Evolutionary conservation across 164 flowering plant genomes (phyloP), one percentile per base, ranked within the genome.

Genomic region (Warburgia ugandensis): DNA sequence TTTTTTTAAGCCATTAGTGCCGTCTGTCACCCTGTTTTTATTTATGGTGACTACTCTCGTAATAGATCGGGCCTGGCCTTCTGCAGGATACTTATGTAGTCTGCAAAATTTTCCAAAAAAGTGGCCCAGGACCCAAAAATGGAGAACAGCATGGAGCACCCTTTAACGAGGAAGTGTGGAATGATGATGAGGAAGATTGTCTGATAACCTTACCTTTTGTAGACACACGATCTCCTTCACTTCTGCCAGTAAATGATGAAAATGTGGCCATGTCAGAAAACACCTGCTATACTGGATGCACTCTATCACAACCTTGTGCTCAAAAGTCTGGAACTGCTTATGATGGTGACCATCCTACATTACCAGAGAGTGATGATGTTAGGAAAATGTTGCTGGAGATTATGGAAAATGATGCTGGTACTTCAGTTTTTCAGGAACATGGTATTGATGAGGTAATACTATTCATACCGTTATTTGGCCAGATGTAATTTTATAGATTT

Each of bases 141-240:
- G 82, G 79, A 16, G 74, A 77, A 17, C 77, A 73, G 6, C 77
- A 73, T 69, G 88, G 53, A n/a, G 60, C 80, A 1, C 80, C 79
- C n/a, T 77, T 75, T 50, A 29, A 71, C 21, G 88, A 81, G 61
- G 80, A 73, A 40, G 84, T 77, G 35, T 79, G 80, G 82, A 78
- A 73, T 36, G 82, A 77, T 57, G 73, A 71, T 57, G 81, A 73
- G 21, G 74, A 61, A 10, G 27, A 25, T 50, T 2, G 19, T 13
- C 23, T 36, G 5, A 64, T 23, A 37, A 16, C 35, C 10, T 42
- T 31, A 6, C 50, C 61, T 26, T 33, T 35, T 50, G 44, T 45
- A 48, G 61, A 17, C 22, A 30, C 29, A 5, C 31, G 37, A 13
- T 29, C 50, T 25, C 39, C 54, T 44, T 25, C 46, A 7, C 19